These are phyloP conservation scores for Rhizoctonia solani DNA, from an alignment of 1,284 basidiomycete genomes.

Conservation along the genomic window DNA sequence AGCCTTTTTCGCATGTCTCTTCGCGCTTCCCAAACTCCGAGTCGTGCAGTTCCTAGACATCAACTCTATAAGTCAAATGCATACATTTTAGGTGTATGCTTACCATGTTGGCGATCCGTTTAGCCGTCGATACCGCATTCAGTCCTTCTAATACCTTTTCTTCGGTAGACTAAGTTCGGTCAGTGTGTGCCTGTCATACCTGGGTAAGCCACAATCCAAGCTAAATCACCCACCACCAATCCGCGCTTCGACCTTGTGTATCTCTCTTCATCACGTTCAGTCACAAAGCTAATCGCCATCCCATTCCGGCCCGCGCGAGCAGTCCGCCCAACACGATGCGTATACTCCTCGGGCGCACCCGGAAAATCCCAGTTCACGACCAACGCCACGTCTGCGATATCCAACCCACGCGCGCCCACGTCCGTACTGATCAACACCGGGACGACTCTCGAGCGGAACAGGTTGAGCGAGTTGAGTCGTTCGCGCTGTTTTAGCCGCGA, in stretches of 20 bases:
- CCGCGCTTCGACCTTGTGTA: slow-evolving; percentile 82
- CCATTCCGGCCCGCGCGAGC: slow-evolving; percentile 92
- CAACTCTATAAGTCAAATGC: not conserved
- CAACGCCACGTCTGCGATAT: slow-evolving; percentile 93
- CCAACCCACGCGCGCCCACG: slow-evolving; percentile 90
- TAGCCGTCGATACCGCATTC: slow-evolving; percentile 88
- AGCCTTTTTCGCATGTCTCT: slow-evolving; percentile 70
- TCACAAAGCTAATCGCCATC: slow-evolving; percentile 91
- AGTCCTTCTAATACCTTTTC: slow-evolving; percentile 82
- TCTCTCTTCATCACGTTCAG: slow-evolving; percentile 86
- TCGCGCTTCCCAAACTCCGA: slow-evolving; percentile 89
- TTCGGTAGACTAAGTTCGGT: slow-evolving; percentile 76
- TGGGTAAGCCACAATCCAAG: not conserved
- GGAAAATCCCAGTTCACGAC: slow-evolving; percentile 98
- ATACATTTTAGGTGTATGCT: slow-evolving; percentile 41
- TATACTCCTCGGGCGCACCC: slow-evolving; percentile 65
- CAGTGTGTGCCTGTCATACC: slow-evolving; percentile 63
- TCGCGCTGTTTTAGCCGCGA: slow-evolving; percentile 91
- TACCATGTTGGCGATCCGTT: slow-evolving; percentile 93
- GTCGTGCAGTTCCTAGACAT: slow-evolving; percentile 80
- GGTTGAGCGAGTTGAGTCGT: slow-evolving; percentile 77
- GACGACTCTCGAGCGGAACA: slow-evolving; percentile 88
- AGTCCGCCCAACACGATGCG: slow-evolving; percentile 74
- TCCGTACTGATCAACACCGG: slow-evolving; percentile 94
- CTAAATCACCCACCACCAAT: slow-evolving; percentile 61